Base-by-base conservation (phyloP, 106 monocot genomes). In the Triglochin maritima region DNA sequence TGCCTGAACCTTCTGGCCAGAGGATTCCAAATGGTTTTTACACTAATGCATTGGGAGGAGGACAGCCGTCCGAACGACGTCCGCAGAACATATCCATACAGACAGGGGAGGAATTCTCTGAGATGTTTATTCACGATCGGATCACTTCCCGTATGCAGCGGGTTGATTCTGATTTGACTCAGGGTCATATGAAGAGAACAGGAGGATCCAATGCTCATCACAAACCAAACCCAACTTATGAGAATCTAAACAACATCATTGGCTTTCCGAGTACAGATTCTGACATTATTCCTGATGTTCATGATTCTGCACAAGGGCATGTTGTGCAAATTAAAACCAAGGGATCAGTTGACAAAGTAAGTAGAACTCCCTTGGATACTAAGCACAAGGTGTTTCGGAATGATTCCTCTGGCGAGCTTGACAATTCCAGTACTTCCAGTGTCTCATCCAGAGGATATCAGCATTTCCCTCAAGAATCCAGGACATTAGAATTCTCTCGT, bases 81-180 rank as follows among this genome's bases (percentile, higher is more conserved):
- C 45, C 76, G 8, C 72, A 73, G 50, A 78, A 85, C 71, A 65
- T 85, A 70, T 83, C 89, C 13, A 17, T 83, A 68, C 85, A 76
- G 56, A 89, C 89, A 13, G 85, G 85, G 5, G 89, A 85, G 60
- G 85, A 89, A 49, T 89, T 82, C 67, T 82, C 82, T 5, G 71
- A 76, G 66, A 79, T 77, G 58, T 83, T 90, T 71, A 69, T 79
- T 64, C 81, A 94, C 74, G 85, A 85, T 66, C 76, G 79, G 62
- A 56, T 63, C 16, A 59, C 76, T 42, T 72, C 68, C 13, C 68
- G 69, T 75, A 77, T 56, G 72, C 11, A 43, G 45, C 58, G 43
- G 9, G 4, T 52, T 13, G 55, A 78, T 67, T 49, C 59, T 16
- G 72, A 56, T 42, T 9, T 63, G 2, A 64, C 76, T 57, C 74